Percentiles rank a stretch among this genome's conserved stretches.
Evolutionary conservation across 805 yeast species (phyloP).

Genomic region (Cyberlindnera xishuangbannaensis): DNA sequence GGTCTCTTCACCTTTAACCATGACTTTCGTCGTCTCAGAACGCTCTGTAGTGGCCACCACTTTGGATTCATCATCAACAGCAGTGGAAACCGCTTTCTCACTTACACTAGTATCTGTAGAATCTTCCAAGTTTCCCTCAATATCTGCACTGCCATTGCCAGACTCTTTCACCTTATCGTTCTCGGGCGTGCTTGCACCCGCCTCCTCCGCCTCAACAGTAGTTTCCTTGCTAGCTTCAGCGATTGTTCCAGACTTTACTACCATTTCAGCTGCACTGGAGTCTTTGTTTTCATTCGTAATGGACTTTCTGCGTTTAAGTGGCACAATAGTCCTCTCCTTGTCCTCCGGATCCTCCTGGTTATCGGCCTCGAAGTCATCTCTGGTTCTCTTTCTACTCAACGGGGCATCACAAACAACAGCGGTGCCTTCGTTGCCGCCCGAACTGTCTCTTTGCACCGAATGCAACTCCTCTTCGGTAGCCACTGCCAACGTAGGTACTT

Average conservation of each 20-base stretch:
- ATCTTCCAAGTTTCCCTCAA: constrained; percentile 2
- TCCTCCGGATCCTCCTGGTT: constrained; percentile 10
- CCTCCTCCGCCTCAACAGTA: constrained; percentile 14
- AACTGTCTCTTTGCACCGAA: no score
- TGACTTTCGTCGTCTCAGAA: constrained; percentile 4
- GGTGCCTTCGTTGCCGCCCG: background rate
- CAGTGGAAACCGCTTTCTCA: no score
- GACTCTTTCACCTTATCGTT: constrained; percentile 1
- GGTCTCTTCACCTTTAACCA: constrained; percentile 1
- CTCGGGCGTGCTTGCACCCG: constrained; percentile 4
- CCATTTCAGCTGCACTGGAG: background rate
- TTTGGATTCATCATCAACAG: background rate
- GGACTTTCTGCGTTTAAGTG: constrained; percentile 17
- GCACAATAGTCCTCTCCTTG: constrained; percentile 17
- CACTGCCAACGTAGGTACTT: no score
- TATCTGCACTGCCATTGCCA: background rate
- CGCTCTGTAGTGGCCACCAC: background rate
- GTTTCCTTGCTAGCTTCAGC: constrained; percentile 8
- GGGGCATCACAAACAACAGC: constrained; percentile 4
- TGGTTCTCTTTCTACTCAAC: constrained; percentile 24
- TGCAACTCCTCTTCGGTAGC: no score
- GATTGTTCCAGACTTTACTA: constrained; percentile 4
- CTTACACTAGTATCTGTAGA: no score
- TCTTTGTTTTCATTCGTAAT: constrained; percentile 9
- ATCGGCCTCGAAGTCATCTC: constrained; percentile 23